Evolutionary conservation across 2,329 filamentous ascomycete genomes (phyloP).

Genomic region (Dactylellina drechsleri): DNA sequence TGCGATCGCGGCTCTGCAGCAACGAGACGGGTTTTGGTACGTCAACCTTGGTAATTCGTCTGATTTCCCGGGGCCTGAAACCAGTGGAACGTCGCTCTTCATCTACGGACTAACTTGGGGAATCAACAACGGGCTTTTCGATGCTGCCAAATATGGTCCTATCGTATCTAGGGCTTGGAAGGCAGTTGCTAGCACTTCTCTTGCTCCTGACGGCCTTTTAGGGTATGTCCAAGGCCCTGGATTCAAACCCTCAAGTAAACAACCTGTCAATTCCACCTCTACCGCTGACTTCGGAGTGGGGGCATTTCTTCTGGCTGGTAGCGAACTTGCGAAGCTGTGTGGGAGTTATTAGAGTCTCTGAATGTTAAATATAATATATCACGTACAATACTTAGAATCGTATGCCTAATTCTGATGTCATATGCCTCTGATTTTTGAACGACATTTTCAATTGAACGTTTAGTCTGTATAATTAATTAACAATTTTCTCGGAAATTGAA

Average conservation of each 20-base stretch:
- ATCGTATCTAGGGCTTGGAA: constrained; percentile 30
- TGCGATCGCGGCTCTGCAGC: constrained; percentile 17
- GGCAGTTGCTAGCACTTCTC: constrained; percentile 10
- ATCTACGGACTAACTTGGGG: constrained; percentile 36
- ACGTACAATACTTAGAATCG: no score
- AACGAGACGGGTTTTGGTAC: constrained; percentile 33
- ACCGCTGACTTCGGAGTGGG: constrained; percentile 24
- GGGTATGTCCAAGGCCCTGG: constrained; percentile 27
- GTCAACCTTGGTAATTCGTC: constrained; percentile 34
- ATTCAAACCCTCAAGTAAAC: constrained; percentile 15
- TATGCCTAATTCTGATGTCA: no score
- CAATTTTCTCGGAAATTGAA: no score
- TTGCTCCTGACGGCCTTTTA: constrained; percentile 18
- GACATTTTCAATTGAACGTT: no score
- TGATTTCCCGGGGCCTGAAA: constrained; percentile 28
- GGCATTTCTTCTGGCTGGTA: constrained; percentile 28
- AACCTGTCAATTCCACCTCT: constrained; percentile 19
- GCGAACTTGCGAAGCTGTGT: constrained; percentile 29
- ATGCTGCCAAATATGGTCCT: constrained; percentile 21
- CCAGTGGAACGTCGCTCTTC: constrained; percentile 34
- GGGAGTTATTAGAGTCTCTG: background rate
- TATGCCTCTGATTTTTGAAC: no score
- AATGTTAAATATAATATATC: no score
- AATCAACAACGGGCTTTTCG: constrained; percentile 31
- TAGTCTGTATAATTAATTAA: no score